Percentiles rank a stretch among this genome's conserved stretches.
Evolutionary conservation across 495 filamentous ascomycete genomes (phyloP).

Genomic region (Annulohypoxylon bovei): DNA sequence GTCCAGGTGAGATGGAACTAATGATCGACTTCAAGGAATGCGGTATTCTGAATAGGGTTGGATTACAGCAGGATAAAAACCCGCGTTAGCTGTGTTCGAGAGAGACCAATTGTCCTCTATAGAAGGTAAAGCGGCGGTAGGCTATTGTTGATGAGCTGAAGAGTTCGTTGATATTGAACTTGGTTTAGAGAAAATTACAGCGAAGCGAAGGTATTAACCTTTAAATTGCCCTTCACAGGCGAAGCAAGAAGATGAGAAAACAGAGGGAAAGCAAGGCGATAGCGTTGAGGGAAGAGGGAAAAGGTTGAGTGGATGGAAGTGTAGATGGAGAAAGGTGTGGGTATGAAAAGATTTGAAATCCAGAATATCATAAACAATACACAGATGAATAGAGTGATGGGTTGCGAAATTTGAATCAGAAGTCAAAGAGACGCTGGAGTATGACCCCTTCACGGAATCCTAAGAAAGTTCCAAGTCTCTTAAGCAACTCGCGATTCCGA

Average conservation of each 20-base stretch:
- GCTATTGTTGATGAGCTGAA: background rate
- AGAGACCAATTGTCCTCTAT: background rate
- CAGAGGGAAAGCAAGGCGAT: background rate
- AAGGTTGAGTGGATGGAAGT: background rate
- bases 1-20: too few relatives aligned
- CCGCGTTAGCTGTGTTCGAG: background rate
- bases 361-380: background rate
- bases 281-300: background rate
- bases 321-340: background rate
- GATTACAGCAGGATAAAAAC: background rate
- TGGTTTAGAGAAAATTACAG: background rate
- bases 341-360: background rate
- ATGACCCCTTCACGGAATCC: background rate
- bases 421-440: background rate
- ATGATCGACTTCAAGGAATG: background rate
- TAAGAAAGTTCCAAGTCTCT: background rate
- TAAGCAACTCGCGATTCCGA: background rate
- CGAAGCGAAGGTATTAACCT: background rate
- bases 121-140: background rate
- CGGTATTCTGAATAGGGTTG: background rate
- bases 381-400: background rate
- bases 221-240: background rate
- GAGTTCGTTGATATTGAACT: background rate
- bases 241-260: background rate
- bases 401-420: background rate